Evolutionary conservation across 106 monocot genomes (phyloP).

Genomic region (Dendrobium officinale): DNA sequence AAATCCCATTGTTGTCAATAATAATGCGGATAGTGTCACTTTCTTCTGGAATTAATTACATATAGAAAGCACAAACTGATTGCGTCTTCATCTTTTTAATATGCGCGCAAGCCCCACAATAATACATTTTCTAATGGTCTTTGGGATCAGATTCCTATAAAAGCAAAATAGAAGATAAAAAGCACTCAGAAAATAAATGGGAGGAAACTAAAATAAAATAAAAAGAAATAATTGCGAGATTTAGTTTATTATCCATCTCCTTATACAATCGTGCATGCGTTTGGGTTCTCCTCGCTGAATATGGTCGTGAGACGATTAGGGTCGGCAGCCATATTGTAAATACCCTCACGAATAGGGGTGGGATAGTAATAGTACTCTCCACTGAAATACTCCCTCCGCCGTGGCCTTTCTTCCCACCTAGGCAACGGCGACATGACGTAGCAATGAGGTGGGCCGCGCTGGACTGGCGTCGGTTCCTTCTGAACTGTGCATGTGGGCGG

Average conservation of each 20-base stretch:
- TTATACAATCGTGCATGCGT: constrained; percentile 65
- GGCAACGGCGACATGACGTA: constrained; percentile 52
- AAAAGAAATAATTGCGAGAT: no score
- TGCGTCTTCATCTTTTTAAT: no score
- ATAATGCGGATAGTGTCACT: no score
- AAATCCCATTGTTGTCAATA: no score
- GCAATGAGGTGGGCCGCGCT: constrained; percentile 9
- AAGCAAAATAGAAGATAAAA: no score
- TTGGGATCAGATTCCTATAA: no score
- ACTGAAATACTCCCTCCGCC: constrained; percentile 37
- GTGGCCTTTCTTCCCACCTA: constrained; percentile 23
- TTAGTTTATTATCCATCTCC: not conserved
- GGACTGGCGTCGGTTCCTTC: not conserved
- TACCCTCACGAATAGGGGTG: constrained; percentile 59
- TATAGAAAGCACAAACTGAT: no score
- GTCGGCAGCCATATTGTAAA: constrained; percentile 55
- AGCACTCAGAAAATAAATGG: no score
- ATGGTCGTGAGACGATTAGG: constrained; percentile 46
- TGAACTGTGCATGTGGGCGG: not conserved
- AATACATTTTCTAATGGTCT: no score
- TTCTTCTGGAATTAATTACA: no score
- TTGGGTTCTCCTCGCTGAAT: constrained; percentile 86
- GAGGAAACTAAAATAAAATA: no score
- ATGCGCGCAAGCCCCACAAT: no score
- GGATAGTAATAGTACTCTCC: constrained; percentile 52